Base-by-base conservation (phyloP, 306 rosid genomes). In the Begonia fuchsioides region DNA sequence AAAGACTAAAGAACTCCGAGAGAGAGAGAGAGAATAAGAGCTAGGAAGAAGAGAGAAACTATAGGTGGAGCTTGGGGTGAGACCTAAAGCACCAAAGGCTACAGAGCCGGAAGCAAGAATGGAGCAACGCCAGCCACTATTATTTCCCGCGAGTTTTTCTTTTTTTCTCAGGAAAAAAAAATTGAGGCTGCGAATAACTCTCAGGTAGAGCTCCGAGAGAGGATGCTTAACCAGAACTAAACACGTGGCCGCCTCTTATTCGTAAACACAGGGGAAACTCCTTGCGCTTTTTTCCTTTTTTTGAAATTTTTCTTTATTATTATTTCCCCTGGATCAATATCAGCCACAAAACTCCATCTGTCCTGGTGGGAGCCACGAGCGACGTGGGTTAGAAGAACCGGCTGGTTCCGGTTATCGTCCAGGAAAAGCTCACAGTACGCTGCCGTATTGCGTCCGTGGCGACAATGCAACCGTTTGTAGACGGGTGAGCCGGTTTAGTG, bases 81-180 rank as follows among this genome's bases (percentile, higher is more conserved):
- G 49, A 65, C 70, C 63, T 16, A 44, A 50, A 54, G 18, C 62
- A 46, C 55, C 60, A 64, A 60, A 66, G 52, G 55, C 46, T 53
- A 10, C 45, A 43, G 50, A 56, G 50, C 64, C 32, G 20, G 7
- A 66, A 71, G 75, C n/a, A n/a, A n/a, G n/a, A n/a, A n/a, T n/a
- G n/a, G n/a, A n/a, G n/a, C 66, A 79, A 77, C 80, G 82, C 77
- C 82, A 83, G 94, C 96, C 96, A 87, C 94, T 57, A 87, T 11
- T 54, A 69, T 75, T 87, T 77, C 61, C 57, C 44, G 60, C 46
- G 68, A 69, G 50, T 72, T 58, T 74, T 32, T 13, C 60, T 55
- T 58, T 58, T 17, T 35, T 54, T 48, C 2, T 15, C 18, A 17
- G 38, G 3, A 10, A 5, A 15, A n/a, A 12, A 32, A 54, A 56